Evolutionary conservation across 2,329 filamentous ascomycete species (phyloP).

Genomic region (Hypoxylon sp.): DNA sequence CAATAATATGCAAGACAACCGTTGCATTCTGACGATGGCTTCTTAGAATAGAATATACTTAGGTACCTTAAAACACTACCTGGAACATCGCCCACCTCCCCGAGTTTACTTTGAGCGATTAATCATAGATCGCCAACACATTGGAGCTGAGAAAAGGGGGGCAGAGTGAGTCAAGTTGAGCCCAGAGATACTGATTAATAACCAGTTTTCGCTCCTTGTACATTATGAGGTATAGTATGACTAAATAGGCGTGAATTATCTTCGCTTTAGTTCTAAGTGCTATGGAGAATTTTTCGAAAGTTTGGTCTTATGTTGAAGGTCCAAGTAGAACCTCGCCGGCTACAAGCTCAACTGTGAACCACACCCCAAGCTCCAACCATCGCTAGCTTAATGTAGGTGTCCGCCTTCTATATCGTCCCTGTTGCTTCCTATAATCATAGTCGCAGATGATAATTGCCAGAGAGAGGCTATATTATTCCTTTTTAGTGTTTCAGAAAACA

Average conservation of each 20-base stretch:
- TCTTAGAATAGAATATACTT: background rate
- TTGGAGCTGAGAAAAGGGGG: background rate
- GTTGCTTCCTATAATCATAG: background rate
- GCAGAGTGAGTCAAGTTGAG: background rate
- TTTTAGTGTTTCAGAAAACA: background rate
- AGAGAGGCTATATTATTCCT: background rate
- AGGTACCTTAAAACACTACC: background rate
- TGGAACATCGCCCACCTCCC: background rate
- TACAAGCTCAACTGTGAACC: background rate
- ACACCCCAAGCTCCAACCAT: background rate
- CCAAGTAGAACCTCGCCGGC: background rate
- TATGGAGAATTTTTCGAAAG: background rate
- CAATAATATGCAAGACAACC: constrained; percentile 9
- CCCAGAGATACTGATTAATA: background rate
- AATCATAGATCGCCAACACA: background rate
- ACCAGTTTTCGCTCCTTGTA: background rate
- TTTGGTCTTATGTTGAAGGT: background rate
- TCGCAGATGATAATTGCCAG: background rate
- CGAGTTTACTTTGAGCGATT: background rate
- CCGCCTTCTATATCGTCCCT: background rate
- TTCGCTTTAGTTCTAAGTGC: background rate
- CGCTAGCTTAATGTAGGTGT: background rate
- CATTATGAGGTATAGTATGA: background rate
- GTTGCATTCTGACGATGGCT: constrained; percentile 4
- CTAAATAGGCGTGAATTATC: background rate